These are phyloP conservation scores for Aureobasidium lini DNA, from an alignment of 2,329 filamentous ascomycete species.

Conservation along the genomic window DNA sequence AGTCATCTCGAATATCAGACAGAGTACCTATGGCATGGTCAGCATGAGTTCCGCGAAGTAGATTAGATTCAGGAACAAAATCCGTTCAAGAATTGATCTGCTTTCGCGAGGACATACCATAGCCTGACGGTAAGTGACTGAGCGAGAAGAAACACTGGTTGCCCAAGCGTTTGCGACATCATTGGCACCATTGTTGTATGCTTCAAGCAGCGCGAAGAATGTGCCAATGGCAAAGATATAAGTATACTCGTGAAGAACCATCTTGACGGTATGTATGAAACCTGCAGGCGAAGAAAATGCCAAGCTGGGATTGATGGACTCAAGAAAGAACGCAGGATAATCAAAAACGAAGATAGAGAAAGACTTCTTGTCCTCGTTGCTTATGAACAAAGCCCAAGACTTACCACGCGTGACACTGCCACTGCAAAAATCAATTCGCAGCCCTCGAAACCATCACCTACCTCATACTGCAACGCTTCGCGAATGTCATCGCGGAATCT, in stretches of 20 bases:
- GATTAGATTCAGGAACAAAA: no score
- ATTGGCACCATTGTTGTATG: slow-evolving; percentile 57
- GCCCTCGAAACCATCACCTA: neutral
- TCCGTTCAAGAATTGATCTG: no score
- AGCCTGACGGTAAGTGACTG: slow-evolving; percentile 45
- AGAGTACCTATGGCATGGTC: slow-evolving; percentile 27
- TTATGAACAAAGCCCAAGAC: slow-evolving; percentile 4
- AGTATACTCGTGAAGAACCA: slow-evolving; percentile 47
- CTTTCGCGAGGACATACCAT: slow-evolving; percentile 22
- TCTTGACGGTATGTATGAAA: slow-evolving; percentile 6
- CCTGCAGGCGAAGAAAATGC: neutral
- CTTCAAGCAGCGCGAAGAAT: slow-evolving; percentile 59
- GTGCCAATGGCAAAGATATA: slow-evolving; percentile 59
- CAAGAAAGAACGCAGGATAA: neutral
- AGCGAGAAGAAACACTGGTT: slow-evolving; percentile 44
- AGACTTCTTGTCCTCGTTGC: neutral
- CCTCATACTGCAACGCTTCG: slow-evolving; percentile 5
- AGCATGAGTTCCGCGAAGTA: neutral
- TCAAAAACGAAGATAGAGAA: neutral
- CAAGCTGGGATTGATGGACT: neutral
- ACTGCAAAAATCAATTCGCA: slow-evolving; percentile 5
- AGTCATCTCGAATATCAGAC: slow-evolving; percentile 44
- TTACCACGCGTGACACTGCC: neutral
- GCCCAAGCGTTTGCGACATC: slow-evolving; percentile 52
- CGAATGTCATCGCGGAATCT: slow-evolving; percentile 1